A percentile compares a stretch with the other conserved stretches of the same genome.
These are phyloP conservation scores for Baorangia bicolor DNA, from an alignment of 768 basidiomycete species.

Conservation along the genomic window DNA sequence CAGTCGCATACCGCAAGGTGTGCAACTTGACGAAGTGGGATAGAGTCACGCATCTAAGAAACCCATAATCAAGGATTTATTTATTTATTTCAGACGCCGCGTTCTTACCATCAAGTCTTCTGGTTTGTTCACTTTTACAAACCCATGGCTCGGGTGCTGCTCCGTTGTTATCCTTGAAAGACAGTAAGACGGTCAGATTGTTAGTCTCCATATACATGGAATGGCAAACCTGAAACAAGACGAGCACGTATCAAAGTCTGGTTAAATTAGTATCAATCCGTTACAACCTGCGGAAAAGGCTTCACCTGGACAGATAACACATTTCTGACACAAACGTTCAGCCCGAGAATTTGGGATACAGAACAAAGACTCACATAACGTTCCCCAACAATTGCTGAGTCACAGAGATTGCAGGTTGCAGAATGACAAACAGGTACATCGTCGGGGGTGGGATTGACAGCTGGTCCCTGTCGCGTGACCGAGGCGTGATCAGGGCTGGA, in stretches of 20 bases:
- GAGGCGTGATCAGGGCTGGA: not conserved
- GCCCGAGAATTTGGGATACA: not conserved
- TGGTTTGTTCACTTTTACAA: slow-evolving; percentile 57
- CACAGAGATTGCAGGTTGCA: slow-evolving; percentile 77
- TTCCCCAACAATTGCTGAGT: slow-evolving; percentile 63
- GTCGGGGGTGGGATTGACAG: not conserved
- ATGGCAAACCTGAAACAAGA: slow-evolving; percentile 61
- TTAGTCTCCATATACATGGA: not conserved
- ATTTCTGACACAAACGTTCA: slow-evolving; percentile 57
- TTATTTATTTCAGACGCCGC: not conserved
- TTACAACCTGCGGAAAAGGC: not conserved
- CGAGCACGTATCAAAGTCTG: slow-evolving; percentile 76
- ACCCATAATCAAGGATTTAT: not conserved
- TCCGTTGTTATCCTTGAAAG: slow-evolving; percentile 55
- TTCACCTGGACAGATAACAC: slow-evolving; percentile 59
- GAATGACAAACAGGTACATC: slow-evolving; percentile 45
- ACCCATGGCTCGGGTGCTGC: slow-evolving; percentile 77
- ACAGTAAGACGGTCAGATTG: not conserved
- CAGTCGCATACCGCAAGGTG: slow-evolving; percentile 67
- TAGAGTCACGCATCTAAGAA: slow-evolving; percentile 31
- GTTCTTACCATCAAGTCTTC: slow-evolving; percentile 59
- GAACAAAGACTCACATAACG: slow-evolving; percentile 58
- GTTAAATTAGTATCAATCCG: slow-evolving; percentile 5
- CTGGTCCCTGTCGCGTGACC: not conserved
- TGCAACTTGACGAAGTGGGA: slow-evolving; percentile 16